phyloP scores from a whole-genome alignment of 2,329 filamentous ascomycete species.

The Pezicula rhizophila region DNA sequence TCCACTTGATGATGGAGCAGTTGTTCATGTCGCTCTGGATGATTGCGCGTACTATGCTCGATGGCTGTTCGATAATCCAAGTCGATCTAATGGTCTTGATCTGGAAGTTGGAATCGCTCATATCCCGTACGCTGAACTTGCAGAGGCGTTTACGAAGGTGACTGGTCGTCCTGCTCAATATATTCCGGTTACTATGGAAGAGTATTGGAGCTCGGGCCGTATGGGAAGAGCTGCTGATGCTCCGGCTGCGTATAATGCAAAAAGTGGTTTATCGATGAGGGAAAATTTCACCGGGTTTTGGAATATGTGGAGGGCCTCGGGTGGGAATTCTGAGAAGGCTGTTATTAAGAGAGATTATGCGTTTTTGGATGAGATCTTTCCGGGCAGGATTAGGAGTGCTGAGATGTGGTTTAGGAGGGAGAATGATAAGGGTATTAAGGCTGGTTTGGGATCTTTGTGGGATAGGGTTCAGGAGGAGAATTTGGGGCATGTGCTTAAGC shows the following conservation, averaged over 20 bases:
- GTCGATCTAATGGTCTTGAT: conserved; percentile 37
- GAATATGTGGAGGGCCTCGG: conserved; percentile 21
- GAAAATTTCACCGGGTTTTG: conserved; percentile 48
- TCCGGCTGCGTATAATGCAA: conserved; percentile 30
- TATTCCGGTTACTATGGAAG: conserved; percentile 30
- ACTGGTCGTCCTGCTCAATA: conserved; percentile 37
- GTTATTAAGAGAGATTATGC: too few relatives aligned
- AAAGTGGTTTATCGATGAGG: conserved; percentile 32
- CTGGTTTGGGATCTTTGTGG: too few relatives aligned
- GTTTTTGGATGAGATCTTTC: too few relatives aligned
- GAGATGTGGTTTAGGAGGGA: too few relatives aligned
- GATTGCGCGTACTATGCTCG: conserved; percentile 41
- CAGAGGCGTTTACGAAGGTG: conserved; percentile 35
- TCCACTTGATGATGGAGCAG: conserved; percentile 34
- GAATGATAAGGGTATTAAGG: too few relatives aligned
- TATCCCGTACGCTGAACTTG: conserved; percentile 34
- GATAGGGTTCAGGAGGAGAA: too few relatives aligned
- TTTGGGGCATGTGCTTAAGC: too few relatives aligned
- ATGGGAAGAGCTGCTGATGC: conserved; percentile 13
- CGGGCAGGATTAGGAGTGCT: too few relatives aligned
- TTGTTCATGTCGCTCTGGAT: conserved; percentile 38
- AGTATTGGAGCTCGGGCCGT: conserved; percentile 24
- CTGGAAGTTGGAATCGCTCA: conserved; percentile 38
- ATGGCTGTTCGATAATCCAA: conserved; percentile 42
- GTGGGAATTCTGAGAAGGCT: too few relatives aligned